Evolutionary conservation across 805 yeast species (phyloP), one percentile per base, ranked within the genome.

Genomic region (Yarrowia sp.): DNA sequence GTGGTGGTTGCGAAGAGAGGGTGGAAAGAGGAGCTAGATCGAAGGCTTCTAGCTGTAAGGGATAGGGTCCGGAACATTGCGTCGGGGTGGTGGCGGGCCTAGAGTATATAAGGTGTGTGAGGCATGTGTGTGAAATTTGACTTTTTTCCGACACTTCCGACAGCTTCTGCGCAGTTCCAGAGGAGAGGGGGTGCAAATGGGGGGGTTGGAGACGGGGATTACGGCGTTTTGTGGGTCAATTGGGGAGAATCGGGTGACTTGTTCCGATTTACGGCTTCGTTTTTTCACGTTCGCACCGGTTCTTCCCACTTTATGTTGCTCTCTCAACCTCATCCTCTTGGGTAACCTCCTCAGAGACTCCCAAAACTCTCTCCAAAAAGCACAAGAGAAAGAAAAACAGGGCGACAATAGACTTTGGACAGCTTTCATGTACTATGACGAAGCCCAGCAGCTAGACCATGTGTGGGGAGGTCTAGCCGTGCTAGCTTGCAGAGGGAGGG

Each of bases 61-160:
- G 64, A 58, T 58, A 58, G 50, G 50, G 64, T 58, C 64, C 64
- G 64, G 40, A 58, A 58, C 64, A 58, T 58, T 58, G 49, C 43
- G 58, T 33, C 52, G 12, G 49, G 17, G 64, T 58, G 17, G 50
- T 58, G 64, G 64, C 58, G 50, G 44, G 50, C 38, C 40, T 58
- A 58, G 64, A 20, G 64, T 58, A 58, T 58, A 58, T 42, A 58
- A 42, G 50, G 64, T 55, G 20, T 10, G 46, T 36, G 58, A 52
- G 58, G 58, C 58, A 52, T 52, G 58, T n/a, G 58, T n/a, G 61
- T 20, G 38, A 42, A 42, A 58, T 10, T 58, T 58, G 64, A 19
- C 64, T 58, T 58, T 55, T 52, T 53, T 38, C 44, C 44, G 55
- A 17, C 55, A 52, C 58, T 52, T 52, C 58, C 58, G 43, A 52